A percentile compares a stretch with the other conserved stretches of the same genome.
Evolutionary conservation across 805 yeast species (phyloP).

Genomic region (Candida sanyiensis): DNA sequence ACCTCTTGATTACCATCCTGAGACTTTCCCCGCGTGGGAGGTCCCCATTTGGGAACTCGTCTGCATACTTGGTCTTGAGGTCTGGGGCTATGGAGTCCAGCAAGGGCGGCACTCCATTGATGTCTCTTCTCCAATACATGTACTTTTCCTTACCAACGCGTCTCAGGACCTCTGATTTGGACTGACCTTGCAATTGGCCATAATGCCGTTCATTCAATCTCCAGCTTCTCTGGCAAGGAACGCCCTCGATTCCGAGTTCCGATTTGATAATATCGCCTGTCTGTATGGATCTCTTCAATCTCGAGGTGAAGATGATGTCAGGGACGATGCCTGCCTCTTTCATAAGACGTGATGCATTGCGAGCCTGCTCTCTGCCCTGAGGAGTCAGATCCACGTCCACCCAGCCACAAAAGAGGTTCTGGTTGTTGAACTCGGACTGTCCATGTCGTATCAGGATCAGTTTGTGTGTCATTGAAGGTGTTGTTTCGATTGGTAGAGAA

Average conservation of each 20-base stretch:
- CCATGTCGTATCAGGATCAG: constrained; percentile 73
- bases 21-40: constrained; percentile 72
- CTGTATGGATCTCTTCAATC: constrained; percentile 67
- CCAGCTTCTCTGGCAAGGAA: constrained; percentile 63
- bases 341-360: constrained; percentile 55
- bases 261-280: constrained; percentile 65
- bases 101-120: constrained; percentile 62
- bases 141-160: constrained; percentile 68
- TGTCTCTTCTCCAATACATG: constrained; percentile 77
- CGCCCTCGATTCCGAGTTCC: constrained; percentile 45
- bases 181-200: constrained; percentile 75
- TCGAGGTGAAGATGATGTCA: constrained; percentile 63
- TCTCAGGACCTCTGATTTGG: constrained; percentile 59
- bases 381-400: constrained; percentile 66
- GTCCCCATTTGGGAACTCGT: constrained; percentile 25
- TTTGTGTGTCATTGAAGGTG: constrained; percentile 24
- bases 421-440: constrained; percentile 73
- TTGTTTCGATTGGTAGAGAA: background rate
- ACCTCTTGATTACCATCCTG: constrained; percentile 61
- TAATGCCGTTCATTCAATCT: constrained; percentile 81
- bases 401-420: constrained; percentile 82
- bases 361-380: constrained; percentile 65
- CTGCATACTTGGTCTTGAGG: constrained; percentile 29
- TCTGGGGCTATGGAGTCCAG: constrained; percentile 35
- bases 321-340: constrained; percentile 43